Conservation (phyloP, 805 yeast genomes). For the Schizosaccharomyces lindneri region DNA sequence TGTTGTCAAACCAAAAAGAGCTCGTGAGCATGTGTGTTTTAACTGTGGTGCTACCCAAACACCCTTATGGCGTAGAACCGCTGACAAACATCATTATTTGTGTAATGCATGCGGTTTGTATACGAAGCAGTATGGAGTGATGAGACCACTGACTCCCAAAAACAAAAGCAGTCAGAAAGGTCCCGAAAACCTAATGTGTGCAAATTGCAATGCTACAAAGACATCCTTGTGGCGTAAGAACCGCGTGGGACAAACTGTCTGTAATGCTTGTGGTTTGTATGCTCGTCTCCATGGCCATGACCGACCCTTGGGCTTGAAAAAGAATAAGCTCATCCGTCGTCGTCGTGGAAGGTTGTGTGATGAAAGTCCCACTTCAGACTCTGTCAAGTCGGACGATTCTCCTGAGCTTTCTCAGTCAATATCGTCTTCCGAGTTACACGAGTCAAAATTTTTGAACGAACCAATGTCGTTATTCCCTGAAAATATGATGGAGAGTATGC, state of each 20-base stretch:
- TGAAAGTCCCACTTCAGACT: no score
- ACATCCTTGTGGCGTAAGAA: constrained; percentile 81
- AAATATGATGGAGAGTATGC: no score
- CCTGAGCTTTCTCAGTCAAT: no score
- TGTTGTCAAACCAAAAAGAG: not conserved
- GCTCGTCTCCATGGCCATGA: constrained; percentile 50
- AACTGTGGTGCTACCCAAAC: constrained; percentile 83
- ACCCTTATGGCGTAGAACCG: constrained; percentile 89
- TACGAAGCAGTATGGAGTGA: constrained; percentile 29
- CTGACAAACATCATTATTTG: constrained; percentile 68
- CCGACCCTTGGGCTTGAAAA: constrained; percentile 52
- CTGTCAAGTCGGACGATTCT: no score
- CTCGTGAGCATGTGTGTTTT: not conserved
- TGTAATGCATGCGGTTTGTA: constrained; percentile 94
- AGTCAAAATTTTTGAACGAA: no score
- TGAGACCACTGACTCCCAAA: constrained; percentile 31
- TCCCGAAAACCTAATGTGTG: constrained; percentile 31
- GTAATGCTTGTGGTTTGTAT: constrained; percentile 70
- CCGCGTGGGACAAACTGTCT: constrained; percentile 55
- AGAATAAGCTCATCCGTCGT: constrained; percentile 48
- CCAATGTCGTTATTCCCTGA: no score
- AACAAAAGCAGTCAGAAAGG: constrained; percentile 8
- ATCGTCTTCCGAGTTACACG: no score
- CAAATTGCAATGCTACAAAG: constrained; percentile 60
- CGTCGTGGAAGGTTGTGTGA: not conserved